Evolutionary conservation across 2,329 filamentous ascomycete genomes (phyloP).

Genomic region (Nothopassalora personata): DNA sequence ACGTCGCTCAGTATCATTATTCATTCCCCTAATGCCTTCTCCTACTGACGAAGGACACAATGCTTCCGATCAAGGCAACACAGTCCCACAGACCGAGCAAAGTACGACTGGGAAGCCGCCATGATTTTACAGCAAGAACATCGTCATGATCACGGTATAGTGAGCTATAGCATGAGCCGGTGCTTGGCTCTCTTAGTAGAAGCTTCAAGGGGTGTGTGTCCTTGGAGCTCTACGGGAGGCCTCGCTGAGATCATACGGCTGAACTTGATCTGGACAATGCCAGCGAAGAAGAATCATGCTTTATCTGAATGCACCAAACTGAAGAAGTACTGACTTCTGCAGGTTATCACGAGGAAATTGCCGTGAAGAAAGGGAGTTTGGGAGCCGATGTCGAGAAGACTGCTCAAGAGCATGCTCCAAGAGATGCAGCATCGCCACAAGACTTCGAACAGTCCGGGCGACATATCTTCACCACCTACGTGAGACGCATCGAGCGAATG

Average conservation of each 20-base stretch:
- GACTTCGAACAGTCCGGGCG: not conserved
- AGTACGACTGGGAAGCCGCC: slow-evolving; percentile 7
- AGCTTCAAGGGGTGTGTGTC: not conserved
- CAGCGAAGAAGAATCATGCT: slow-evolving; percentile 51
- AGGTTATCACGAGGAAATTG: slow-evolving; percentile 29
- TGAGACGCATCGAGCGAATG: slow-evolving; percentile 36
- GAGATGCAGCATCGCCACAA: not conserved
- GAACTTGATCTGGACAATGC: slow-evolving; percentile 52
- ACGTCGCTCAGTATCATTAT: not conserved
- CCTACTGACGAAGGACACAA: not conserved
- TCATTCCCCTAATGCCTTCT: not conserved
- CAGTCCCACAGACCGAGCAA: not conserved
- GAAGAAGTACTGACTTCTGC: slow-evolving; percentile 29
- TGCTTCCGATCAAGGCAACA: not conserved
- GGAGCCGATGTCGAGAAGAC: slow-evolving; percentile 10
- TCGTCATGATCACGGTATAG: slow-evolving; percentile 21
- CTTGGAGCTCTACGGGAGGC: not conserved
- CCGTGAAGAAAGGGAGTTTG: slow-evolving; percentile 19
- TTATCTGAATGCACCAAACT: slow-evolving; percentile 15
- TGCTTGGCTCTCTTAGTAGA: slow-evolving; percentile 24
- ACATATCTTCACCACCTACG: not conserved
- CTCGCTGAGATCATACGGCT: slow-evolving; percentile 50
- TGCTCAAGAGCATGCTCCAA: not conserved
- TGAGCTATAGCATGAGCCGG: slow-evolving; percentile 33
- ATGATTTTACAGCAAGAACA: slow-evolving; percentile 11